Conservation (phyloP, 2,329 filamentous ascomycete genomes). For the Parastagonospora avenae region DNA sequence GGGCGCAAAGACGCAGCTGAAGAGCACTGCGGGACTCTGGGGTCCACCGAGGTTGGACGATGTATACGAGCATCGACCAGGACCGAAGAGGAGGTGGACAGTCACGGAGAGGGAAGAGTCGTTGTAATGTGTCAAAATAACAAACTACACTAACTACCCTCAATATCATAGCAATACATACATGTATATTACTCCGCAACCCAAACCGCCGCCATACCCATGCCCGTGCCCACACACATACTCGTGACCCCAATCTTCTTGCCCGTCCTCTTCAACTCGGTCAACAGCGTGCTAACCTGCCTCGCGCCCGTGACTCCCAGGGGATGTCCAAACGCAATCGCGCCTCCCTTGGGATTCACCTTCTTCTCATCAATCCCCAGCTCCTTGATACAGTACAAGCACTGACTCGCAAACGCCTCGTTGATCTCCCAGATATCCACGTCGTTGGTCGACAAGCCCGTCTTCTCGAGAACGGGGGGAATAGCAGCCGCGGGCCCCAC, state of each 20-base stretch:
- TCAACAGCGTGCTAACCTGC: conserved; percentile 90
- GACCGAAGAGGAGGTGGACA: conserved; percentile 53
- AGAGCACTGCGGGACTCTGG: conserved; percentile 49
- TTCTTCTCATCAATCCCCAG: conserved; percentile 81
- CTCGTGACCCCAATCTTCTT: conserved; percentile 89
- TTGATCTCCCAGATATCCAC: conserved; percentile 99
- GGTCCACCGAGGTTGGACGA: conserved; percentile 45
- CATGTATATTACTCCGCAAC: conserved; percentile 75
- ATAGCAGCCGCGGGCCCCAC: conserved; percentile 96
- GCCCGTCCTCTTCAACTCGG: conserved; percentile 82
- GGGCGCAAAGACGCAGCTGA: conserved; percentile 25
- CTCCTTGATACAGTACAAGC: conserved; percentile 89
- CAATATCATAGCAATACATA: too few relatives aligned
- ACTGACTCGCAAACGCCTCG: conserved; percentile 96
- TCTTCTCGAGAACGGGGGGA: conserved; percentile 85
- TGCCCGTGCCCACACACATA: conserved; percentile 94
- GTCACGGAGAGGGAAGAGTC: conserved; percentile 42
- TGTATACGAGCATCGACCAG: conserved; percentile 44
- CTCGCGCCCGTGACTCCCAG: conserved; percentile 92
- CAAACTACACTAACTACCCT: too few relatives aligned
- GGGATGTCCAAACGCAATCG: conserved; percentile 94
- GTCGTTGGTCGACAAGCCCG: conserved; percentile 80
- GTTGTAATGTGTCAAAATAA: neutral
- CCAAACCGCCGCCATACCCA: conserved; percentile 98
- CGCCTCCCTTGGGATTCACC: conserved; percentile 96